Evolutionary conservation across 306 rosid species (phyloP).

Genomic region (Sechiopsis laciniata): DNA sequence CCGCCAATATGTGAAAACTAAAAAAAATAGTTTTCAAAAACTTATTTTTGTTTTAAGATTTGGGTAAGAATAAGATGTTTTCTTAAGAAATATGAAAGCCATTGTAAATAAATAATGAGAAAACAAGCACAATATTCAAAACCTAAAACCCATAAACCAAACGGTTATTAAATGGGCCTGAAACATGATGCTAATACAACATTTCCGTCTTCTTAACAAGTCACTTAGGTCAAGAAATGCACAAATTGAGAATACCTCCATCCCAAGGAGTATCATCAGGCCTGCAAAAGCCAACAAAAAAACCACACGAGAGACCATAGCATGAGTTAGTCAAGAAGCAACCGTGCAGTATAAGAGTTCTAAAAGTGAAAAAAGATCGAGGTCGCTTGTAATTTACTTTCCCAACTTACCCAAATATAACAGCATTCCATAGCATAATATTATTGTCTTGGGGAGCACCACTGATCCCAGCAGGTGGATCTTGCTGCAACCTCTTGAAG

Average conservation of each 20-base stretch:
- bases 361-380: neutral
- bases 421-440: constrained; percentile 97
- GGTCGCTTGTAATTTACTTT: neutral
- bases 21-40: neutral
- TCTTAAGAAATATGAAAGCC: neutral
- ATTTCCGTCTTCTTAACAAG: neutral
- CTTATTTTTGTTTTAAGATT: too few species aligned
- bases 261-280: constrained; percentile 99
- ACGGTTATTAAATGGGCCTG: too few species aligned
- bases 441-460: constrained; percentile 96
- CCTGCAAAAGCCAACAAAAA: constrained; percentile 50
- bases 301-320: constrained; percentile 19
- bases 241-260: constrained; percentile 60
- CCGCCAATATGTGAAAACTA: too few species aligned
- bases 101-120: neutral
- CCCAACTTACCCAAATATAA: constrained; percentile 76
- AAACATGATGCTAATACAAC: neutral
- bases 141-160: too few species aligned
- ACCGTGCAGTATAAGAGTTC: neutral
- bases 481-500: constrained; percentile 86
- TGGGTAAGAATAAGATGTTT: too few species aligned
- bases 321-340: neutral
- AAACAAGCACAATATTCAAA: too few species aligned
- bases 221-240: neutral
- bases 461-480: constrained; percentile 92